A percentile compares a stretch with the other conserved stretches of the same genome.
These are phyloP conservation scores for Lepidium sativum DNA, from an alignment of 345 rosid species.

Conservation along the genomic window DNA sequence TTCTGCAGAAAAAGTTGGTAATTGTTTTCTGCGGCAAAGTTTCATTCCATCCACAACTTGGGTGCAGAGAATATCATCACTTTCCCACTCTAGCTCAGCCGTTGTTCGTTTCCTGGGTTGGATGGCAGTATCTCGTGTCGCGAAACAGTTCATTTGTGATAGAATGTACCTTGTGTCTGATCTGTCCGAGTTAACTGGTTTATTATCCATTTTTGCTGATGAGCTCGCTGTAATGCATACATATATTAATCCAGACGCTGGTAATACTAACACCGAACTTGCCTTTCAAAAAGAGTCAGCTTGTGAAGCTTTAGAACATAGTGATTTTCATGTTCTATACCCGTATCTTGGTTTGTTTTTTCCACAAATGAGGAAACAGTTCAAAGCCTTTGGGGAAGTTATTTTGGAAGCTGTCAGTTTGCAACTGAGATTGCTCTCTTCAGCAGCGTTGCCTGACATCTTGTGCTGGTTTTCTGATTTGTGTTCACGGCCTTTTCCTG, in stretches of 20 bases:
- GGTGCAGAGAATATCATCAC: slow-evolving; percentile 51
- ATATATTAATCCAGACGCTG: slow-evolving; percentile 30
- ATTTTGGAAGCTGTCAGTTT: slow-evolving; percentile 73
- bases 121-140: slow-evolving; percentile 76
- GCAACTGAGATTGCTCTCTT: slow-evolving; percentile 59
- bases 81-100: slow-evolving; percentile 52
- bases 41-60: slow-evolving; percentile 62
- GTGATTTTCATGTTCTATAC: slow-evolving; percentile 46
- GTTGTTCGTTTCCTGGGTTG: slow-evolving; percentile 79
- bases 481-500: slow-evolving; percentile 52
- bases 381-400: slow-evolving; percentile 57
- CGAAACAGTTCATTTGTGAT: slow-evolving; percentile 47
- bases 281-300: slow-evolving; percentile 17
- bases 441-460: slow-evolving; percentile 53
- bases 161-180: slow-evolving; percentile 54
- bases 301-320: slow-evolving; percentile 25
- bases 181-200: slow-evolving; percentile 51
- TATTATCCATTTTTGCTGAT: slow-evolving; percentile 57
- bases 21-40: slow-evolving; percentile 38
- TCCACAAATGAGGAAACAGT: slow-evolving; percentile 63
- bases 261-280: slow-evolving; percentile 25
- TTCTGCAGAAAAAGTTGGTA: slow-evolving; percentile 29
- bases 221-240: slow-evolving; percentile 53
- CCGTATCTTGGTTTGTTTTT: slow-evolving; percentile 58
- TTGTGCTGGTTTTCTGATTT: slow-evolving; percentile 83